Conservation (phyloP, 169 alveolate genomes). For the Besnoitia besnoiti region DNA sequence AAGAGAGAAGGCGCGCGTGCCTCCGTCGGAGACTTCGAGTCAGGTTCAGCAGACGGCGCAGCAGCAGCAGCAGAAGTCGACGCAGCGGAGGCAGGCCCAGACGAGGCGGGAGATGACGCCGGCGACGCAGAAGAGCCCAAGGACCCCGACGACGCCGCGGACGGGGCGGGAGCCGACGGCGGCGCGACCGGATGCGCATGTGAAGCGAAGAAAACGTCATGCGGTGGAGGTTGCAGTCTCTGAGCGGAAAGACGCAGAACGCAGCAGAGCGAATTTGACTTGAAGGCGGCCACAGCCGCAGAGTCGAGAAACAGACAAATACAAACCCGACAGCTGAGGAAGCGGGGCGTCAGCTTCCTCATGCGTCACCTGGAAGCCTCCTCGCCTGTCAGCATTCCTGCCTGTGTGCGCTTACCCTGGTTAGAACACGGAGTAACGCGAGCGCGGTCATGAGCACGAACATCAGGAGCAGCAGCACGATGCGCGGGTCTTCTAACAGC, state of each 20-base stretch:
- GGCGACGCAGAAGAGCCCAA: background rate
- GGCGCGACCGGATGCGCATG: background rate
- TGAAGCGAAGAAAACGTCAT: background rate
- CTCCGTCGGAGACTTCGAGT: background rate
- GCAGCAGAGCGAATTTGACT: background rate
- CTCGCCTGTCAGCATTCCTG: too few species aligned
- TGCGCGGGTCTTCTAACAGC: background rate
- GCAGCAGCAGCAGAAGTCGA: background rate
- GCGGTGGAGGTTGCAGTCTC: background rate
- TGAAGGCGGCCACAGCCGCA: background rate
- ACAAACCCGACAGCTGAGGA: too few species aligned
- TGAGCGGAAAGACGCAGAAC: background rate
- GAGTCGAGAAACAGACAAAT: too few species aligned
- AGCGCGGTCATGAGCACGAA: background rate
- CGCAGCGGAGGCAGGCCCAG: background rate
- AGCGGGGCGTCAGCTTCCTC: too few species aligned
- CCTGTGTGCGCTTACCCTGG: background rate
- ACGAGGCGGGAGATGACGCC: background rate
- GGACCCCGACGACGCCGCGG: background rate
- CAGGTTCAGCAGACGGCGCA: background rate
- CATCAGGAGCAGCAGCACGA: background rate
- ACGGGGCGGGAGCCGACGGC: background rate
- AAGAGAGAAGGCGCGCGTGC: too few species aligned
- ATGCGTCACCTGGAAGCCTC: too few species aligned
- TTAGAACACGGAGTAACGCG: background rate